phyloP scores from a whole-genome alignment of 345 rosid species.

The Boechera divaricarpa region DNA sequence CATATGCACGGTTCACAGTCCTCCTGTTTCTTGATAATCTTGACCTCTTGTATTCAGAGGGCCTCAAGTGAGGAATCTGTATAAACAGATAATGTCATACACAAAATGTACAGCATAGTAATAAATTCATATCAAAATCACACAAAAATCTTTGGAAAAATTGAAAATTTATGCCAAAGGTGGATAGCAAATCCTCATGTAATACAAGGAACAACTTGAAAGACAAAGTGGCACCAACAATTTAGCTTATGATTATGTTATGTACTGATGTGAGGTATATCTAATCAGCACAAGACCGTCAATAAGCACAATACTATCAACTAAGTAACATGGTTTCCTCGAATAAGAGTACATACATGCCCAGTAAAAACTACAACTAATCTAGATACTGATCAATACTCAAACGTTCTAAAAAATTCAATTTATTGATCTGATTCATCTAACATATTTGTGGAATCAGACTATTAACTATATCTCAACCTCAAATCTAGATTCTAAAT shows the following conservation, averaged over 20 bases:
- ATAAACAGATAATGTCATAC: not conserved
- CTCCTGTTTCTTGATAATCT: slow-evolving; percentile 68
- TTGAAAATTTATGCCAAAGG: slow-evolving; percentile 45
- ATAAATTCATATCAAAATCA: not conserved
- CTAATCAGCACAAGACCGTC: slow-evolving; percentile 62
- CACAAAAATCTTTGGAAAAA: not conserved
- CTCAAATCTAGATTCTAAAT: not conserved
- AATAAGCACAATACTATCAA: slow-evolving; percentile 42
- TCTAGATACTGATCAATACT: not conserved
- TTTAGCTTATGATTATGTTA: slow-evolving; percentile 64
- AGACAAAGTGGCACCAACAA: slow-evolving; percentile 39
- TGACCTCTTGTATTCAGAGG: slow-evolving; percentile 70
- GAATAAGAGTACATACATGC: not conserved
- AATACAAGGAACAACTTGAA: slow-evolving; percentile 40
- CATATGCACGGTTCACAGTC: slow-evolving; percentile 68
- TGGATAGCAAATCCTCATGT: slow-evolving; percentile 39
- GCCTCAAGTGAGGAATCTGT: slow-evolving; percentile 81
- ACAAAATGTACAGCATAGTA: not conserved
- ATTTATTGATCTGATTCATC: not conserved
- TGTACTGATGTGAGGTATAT: slow-evolving; percentile 42
- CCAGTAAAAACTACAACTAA: not conserved
- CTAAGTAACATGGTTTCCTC: not conserved
- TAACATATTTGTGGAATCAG: not conserved
- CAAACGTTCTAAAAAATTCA: not conserved
- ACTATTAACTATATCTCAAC: not conserved